Evolutionary conservation across 768 basidiomycete genomes (phyloP), one percentile per base, ranked within the genome.

Genomic region (Mycena polygramma): DNA sequence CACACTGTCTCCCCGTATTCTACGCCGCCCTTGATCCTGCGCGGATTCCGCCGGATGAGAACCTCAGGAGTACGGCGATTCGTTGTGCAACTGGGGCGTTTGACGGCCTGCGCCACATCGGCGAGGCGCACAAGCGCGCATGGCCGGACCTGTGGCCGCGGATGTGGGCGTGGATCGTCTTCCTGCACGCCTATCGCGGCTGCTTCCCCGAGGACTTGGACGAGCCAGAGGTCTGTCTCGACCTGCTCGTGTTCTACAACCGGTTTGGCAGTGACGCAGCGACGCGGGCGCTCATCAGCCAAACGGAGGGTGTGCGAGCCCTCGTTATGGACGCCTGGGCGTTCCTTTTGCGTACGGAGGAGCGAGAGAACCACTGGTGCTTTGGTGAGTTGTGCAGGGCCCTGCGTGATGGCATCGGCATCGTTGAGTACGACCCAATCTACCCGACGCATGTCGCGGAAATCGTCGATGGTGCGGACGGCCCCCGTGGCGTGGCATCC

Each of bases 111-210:
- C 48, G 41, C 48, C 2, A 20, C 0, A 10, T 52, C 13, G 30
- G 4, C 3, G 51, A 22, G 15, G 4, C 13, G 30, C 48, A 20
- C 14, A 52, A 51, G 22, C 4, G 6, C 11, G 61, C 10, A 1
- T 41, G n/a, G 52, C 5, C 30, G 19, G 61, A 62, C 35, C n/a
- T 62, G 11, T 62, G 61, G 61, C 61, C 61, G 6, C 61, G 61
- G 8, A 22, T 62, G 9, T 62, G 35, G 35, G 36, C 46, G 2
- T 62, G 61, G 61, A 39, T 24, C 37, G 10, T 20, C 36, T 51
- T 37, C 36, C 7, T 62, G 6, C 39, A 62, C 36, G 22, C 48
- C 4, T 24, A 62, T 52, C 61, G 36, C 3, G 48, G 17, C 5
- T 52, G 8, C 13, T 17, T 62, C 6, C n/a, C 7, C 14, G 19